These are phyloP conservation scores for Hirsutella rhossiliensis DNA, from an alignment of 2,329 filamentous ascomycete genomes.

Conservation along the genomic window DNA sequence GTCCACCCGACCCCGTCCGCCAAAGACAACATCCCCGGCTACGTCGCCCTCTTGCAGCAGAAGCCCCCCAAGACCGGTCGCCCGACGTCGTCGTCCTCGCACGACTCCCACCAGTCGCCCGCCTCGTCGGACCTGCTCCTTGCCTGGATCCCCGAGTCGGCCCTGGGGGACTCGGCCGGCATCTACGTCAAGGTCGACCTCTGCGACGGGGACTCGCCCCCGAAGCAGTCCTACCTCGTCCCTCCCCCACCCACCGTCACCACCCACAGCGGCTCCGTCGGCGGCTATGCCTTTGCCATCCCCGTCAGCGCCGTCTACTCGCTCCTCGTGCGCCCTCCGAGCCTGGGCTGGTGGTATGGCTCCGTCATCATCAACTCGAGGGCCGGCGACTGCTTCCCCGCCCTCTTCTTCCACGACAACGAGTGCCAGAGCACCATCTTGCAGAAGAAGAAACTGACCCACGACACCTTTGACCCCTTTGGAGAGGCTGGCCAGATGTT, in stretches of 20 bases:
- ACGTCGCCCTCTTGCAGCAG: conserved; percentile 86
- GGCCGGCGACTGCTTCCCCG: conserved; percentile 85
- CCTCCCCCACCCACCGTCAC: conserved; percentile 82
- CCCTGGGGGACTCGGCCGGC: conserved; percentile 72
- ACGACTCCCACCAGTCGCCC: conserved; percentile 24
- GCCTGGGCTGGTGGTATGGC: conserved; percentile 96
- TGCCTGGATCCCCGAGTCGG: conserved; percentile 85
- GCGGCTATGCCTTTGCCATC: conserved; percentile 82
- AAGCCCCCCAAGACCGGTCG: conserved; percentile 42
- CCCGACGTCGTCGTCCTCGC: conserved; percentile 18
- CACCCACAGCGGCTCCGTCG: conserved; percentile 55
- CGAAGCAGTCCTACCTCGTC: conserved; percentile 79
- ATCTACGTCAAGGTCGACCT: conserved; percentile 95
- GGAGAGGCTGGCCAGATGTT: conserved; percentile 77
- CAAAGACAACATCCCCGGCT: conserved; percentile 92
- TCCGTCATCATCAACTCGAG: conserved; percentile 87
- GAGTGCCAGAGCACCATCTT: conserved; percentile 94
- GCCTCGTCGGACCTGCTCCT: conserved; percentile 66
- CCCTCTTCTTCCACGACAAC: conserved; percentile 93
- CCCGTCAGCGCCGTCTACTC: conserved; percentile 87
- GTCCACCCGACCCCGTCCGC: conserved; percentile 86
- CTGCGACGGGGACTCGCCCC: conserved; percentile 66
- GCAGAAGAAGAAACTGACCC: conserved; percentile 77
- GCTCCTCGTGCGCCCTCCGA: conserved; percentile 79
- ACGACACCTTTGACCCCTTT: conserved; percentile 84